phyloP scores from a whole-genome alignment of 208 protist genomes.

The Leishmania major region DNA sequence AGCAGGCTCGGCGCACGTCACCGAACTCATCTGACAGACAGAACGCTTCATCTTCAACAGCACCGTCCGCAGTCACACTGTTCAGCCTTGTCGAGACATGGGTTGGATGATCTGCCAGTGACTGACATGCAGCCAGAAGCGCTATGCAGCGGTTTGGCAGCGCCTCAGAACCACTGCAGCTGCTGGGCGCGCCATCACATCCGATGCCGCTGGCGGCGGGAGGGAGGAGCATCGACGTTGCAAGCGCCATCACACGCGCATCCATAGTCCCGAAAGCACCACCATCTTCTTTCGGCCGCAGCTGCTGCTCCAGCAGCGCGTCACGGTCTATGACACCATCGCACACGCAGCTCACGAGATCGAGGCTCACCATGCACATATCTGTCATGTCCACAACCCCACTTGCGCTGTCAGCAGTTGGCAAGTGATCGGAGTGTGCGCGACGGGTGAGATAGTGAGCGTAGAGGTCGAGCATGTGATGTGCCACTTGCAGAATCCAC shows the following conservation, averaged over 20 bases:
- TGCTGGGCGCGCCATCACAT: background rate
- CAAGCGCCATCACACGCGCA: conserved; percentile 15
- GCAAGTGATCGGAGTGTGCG: background rate
- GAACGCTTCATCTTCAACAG: conserved; percentile 1
- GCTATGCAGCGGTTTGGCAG: conserved; percentile 28
- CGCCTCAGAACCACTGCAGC: background rate
- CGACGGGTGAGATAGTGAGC: conserved; percentile 13
- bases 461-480: conserved; percentile 28
- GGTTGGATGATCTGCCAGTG: conserved; percentile 17
- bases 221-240: conserved; percentile 15
- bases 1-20: conserved; percentile 49
- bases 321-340: conserved; percentile 44
- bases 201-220: background rate
- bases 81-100: background rate
- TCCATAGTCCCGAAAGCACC: conserved; percentile 1
- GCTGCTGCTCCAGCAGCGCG: conserved; percentile 11
- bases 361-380: conserved; percentile 46
- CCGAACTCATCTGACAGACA: conserved; percentile 10
- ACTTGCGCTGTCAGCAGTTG: background rate
- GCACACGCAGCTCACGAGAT: conserved; percentile 59
- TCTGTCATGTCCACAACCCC: conserved; percentile 39
- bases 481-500: conserved; percentile 32
- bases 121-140: conserved; percentile 21
- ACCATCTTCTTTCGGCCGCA: conserved; percentile 7
- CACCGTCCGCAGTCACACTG: background rate